Conservation (phyloP, 257 asterid genomes). For the Anisodus tanguticus region DNA sequence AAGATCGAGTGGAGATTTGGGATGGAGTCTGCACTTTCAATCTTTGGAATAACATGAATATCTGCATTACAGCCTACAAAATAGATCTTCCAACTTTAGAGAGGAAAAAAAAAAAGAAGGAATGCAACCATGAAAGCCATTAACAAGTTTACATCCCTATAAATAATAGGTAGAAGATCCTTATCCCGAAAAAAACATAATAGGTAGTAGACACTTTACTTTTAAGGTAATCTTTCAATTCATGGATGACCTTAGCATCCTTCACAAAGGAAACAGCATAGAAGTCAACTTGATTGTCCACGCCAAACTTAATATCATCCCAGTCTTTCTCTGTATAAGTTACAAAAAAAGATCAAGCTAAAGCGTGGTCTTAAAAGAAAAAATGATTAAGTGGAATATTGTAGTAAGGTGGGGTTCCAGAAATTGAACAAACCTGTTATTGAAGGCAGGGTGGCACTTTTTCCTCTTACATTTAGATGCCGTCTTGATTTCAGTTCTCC, state of each 20-base stretch:
- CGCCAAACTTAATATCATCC: conserved; percentile 99
- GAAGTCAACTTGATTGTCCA: conserved; percentile 92
- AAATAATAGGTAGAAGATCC: conserved; percentile 9
- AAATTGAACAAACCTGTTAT: conserved; percentile 71
- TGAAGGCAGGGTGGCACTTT: conserved; percentile 96
- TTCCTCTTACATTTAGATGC: conserved; percentile 97
- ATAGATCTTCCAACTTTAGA: conserved; percentile 19
- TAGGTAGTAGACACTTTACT: conserved; percentile 47
- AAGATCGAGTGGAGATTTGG: conserved; percentile 90
- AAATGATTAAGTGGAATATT: conserved; percentile 21
- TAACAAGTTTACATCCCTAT: conserved; percentile 16
- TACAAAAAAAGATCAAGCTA: conserved; percentile 22
- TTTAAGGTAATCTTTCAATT: conserved; percentile 82
- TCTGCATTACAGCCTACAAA: conserved; percentile 79
- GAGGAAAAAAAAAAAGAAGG: background rate
- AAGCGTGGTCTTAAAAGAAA: conserved; percentile 17
- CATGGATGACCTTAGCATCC: conserved; percentile 92
- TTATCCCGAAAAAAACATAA: conserved; percentile 6
- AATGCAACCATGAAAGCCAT: conserved; percentile 15
- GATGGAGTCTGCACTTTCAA: conserved; percentile 98
- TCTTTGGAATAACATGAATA: conserved; percentile 85
- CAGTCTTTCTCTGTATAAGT: conserved; percentile 79
- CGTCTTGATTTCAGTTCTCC: conserved; percentile 97
- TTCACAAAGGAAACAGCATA: conserved; percentile 98
- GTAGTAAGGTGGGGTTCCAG: background rate